Percentiles rank a stretch among this genome's conserved stretches.
Conservation (phyloP, 2,329 filamentous ascomycete genomes). For the Penicillium sclerotigenum region DNA sequence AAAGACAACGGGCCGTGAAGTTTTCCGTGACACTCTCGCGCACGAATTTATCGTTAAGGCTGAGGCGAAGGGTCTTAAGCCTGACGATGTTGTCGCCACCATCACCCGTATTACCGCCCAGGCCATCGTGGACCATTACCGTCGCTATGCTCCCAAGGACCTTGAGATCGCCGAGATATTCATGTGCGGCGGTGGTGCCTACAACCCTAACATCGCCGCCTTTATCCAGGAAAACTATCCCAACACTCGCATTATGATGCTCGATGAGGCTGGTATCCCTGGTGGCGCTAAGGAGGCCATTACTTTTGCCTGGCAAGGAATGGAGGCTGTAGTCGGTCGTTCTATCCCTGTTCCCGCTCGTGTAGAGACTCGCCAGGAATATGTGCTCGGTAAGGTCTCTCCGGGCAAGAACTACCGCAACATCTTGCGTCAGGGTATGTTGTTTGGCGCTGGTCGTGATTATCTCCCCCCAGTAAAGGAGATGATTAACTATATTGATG, state of each 20-base stretch:
- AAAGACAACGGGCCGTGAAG: slow-evolving; percentile 59
- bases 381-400: slow-evolving; percentile 55
- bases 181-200: slow-evolving; percentile 59
- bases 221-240: slow-evolving; percentile 53
- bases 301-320: slow-evolving; percentile 59
- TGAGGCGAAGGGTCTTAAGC: slow-evolving; percentile 43
- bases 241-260: slow-evolving; percentile 50
- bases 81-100: slow-evolving; percentile 56
- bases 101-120: slow-evolving; percentile 59
- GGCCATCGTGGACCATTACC: slow-evolving; percentile 48
- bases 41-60: slow-evolving; percentile 52
- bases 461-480: slow-evolving; percentile 49
- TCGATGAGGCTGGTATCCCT: slow-evolving; percentile 58
- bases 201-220: slow-evolving; percentile 56
- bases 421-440: slow-evolving; percentile 52
- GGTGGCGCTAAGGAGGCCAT: slow-evolving; percentile 59
- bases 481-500: slow-evolving; percentile 51
- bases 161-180: slow-evolving; percentile 55
- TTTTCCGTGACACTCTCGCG: slow-evolving; percentile 57
- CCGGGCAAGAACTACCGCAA: slow-evolving; percentile 55
- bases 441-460: slow-evolving; percentile 48
- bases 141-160: slow-evolving; percentile 46
- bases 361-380: slow-evolving; percentile 52
- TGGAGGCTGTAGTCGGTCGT: slow-evolving; percentile 57
- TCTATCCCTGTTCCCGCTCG: slow-evolving; percentile 54